Percentiles rank a stretch among this genome's conserved stretches.
phyloP scores from a whole-genome alignment of 2,329 filamentous ascomycete genomes.

The Acrodontium crateriforme region DNA sequence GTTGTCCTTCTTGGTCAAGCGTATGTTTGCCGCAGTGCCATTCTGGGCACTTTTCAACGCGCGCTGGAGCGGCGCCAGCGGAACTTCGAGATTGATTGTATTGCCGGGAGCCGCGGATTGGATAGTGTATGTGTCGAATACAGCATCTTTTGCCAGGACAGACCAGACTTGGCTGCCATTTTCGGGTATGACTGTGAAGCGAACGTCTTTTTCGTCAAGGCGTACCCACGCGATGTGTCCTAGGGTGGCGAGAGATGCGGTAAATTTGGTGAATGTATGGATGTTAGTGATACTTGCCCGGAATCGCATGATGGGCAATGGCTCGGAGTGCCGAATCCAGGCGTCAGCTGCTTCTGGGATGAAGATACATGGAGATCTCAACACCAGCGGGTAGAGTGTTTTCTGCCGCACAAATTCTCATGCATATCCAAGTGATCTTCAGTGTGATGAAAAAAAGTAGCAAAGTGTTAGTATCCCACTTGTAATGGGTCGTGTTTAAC shows the following conservation, averaged over 20 bases:
- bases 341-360: too few species aligned
- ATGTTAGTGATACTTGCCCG: constrained; percentile 22
- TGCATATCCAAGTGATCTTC: too few species aligned
- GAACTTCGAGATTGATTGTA: constrained; percentile 91
- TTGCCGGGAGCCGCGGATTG: constrained; percentile 72
- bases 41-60: constrained; percentile 82
- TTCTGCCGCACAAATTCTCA: too few species aligned
- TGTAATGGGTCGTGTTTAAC: too few species aligned
- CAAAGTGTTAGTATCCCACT: too few species aligned
- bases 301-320: constrained; percentile 27
- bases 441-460: too few species aligned
- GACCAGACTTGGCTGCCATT: constrained; percentile 88
- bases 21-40: constrained; percentile 67
- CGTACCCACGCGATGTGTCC: constrained; percentile 85
- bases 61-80: constrained; percentile 72
- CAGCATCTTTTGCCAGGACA: constrained; percentile 44
- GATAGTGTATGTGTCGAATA: constrained; percentile 75
- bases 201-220: constrained; percentile 71
- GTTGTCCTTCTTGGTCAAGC: constrained; percentile 84
- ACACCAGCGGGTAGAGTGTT: too few species aligned
- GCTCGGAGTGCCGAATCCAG: too few species aligned
- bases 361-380: too few species aligned
- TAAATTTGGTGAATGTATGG: constrained; percentile 36
- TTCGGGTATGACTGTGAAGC: constrained; percentile 92
- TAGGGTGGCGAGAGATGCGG: constrained; percentile 47